phyloP scores from a whole-genome alignment of 1,284 basidiomycete species.

The Ceraceosorus guamensis region DNA sequence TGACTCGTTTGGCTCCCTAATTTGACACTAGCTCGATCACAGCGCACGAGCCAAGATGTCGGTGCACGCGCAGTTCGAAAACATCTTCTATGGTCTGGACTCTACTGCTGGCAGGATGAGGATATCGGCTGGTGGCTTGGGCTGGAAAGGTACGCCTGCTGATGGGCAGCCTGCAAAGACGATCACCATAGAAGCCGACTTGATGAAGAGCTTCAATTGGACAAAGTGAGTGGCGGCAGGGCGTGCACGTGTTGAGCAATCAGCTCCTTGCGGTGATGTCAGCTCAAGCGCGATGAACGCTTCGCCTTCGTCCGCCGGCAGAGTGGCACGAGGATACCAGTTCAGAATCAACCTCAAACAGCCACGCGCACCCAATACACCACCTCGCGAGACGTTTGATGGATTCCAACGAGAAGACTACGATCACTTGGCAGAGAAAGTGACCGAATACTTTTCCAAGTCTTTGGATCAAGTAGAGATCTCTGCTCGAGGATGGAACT shows the following conservation, averaged over 20 bases:
- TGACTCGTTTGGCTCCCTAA: too few relatives aligned
- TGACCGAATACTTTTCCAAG: constrained; percentile 65
- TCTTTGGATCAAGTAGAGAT: constrained; percentile 78
- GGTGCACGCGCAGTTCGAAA: constrained; percentile 62
- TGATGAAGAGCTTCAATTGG: constrained; percentile 38
- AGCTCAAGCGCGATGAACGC: background rate
- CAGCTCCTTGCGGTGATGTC: background rate
- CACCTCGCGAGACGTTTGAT: constrained; percentile 71
- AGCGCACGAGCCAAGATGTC: background rate
- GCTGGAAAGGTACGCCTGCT: constrained; percentile 30
- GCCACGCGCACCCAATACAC: constrained; percentile 53
- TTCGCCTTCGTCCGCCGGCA: constrained; percentile 59
- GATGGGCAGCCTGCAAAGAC: constrained; percentile 18
- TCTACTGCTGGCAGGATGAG: constrained; percentile 64
- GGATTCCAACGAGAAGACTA: constrained; percentile 78
- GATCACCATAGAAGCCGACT: constrained; percentile 39
- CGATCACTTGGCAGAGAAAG: constrained; percentile 45
- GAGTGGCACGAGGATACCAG: constrained; percentile 86
- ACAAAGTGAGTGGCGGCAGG: constrained; percentile 13
- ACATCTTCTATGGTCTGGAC: constrained; percentile 67
- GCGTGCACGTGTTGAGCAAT: constrained; percentile 54
- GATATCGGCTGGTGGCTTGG: constrained; percentile 40
- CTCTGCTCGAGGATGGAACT: constrained; percentile 94
- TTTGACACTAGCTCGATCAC: too few relatives aligned
- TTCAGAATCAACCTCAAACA: constrained; percentile 68